Base-by-base conservation (phyloP, 345 rosid species). In the Pugionium dolabratum region DNA sequence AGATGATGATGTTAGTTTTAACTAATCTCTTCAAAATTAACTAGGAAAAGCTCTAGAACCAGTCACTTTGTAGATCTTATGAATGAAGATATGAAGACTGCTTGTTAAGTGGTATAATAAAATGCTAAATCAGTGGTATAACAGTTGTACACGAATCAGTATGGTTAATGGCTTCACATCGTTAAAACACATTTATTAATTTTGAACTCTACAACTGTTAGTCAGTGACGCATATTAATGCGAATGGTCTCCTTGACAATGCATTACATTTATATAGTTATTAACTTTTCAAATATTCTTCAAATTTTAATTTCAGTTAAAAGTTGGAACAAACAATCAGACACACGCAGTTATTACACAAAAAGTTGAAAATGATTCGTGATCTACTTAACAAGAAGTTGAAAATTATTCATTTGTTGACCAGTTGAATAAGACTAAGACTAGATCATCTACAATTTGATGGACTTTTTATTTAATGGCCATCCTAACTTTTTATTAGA, bases 151-250 rank as follows among this genome's bases (percentile, higher is more conserved):
- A 53, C 9, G n/a, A 9, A 52, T 29, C 8, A 53, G 6, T n/a
- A 33, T 52, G 9, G 40, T 53, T 53, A n/a, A n/a, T 18, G 18
- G 18, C 30, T 54, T n/a, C 30, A 67, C 36, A n/a, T 56, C 31
- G 31, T 46, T 47, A 9, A 32, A 25, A 49, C 30, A 18, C 32
- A 37, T 37, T 47, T 67, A 25, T 44, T 37, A 33, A 18, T 18
- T 3, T 39, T 58, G 11, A 49, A 34, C 29, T 46, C 34, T 60
- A 43, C 47, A 27, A 34, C 67, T 43, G 54, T n/a, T 27, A 61
- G 48, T 70, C 61, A 52, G 74, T 53, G 74, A 53, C 48, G 11
- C 30, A 69, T 42, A 51, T 69, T 59, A 69, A 60, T 69, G 67
- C 61, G 59, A 36, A 45, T 40, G 62, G 56, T 61, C 55, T 54